These are phyloP conservation scores for Dothiorella sarmentorum DNA, from an alignment of 2,329 filamentous ascomycete species.

Conservation along the genomic window DNA sequence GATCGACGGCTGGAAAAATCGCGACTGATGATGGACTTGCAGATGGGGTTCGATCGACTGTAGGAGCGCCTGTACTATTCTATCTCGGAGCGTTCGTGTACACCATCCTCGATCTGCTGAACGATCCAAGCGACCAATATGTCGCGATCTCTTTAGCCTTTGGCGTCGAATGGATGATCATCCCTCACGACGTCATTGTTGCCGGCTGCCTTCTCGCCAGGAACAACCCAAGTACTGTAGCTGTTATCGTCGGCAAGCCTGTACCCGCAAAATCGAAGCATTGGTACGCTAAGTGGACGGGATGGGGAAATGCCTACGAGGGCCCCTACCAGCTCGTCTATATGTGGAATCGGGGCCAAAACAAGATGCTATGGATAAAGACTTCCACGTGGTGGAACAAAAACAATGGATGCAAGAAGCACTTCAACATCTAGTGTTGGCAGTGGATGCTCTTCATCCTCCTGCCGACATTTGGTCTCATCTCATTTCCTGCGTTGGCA, in stretches of 20 bases:
- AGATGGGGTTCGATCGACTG: slow-evolving; percentile 10
- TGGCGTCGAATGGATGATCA: slow-evolving; percentile 32
- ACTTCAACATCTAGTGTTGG: background rate
- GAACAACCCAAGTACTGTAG: slow-evolving; percentile 27
- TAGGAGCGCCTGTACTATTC: slow-evolving; percentile 19
- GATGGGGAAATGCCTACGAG: slow-evolving; percentile 11
- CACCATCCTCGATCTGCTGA: slow-evolving; percentile 12
- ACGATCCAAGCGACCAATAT: slow-evolving; percentile 23
- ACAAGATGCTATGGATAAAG: background rate
- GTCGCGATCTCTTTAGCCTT: slow-evolving; percentile 29
- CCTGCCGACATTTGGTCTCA: slow-evolving; percentile 3
- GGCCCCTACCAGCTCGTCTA: slow-evolving; percentile 15
- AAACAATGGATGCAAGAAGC: background rate
- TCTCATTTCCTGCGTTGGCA: slow-evolving; percentile 11
- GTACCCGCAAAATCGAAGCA: background rate
- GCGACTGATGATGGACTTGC: slow-evolving; percentile 16
- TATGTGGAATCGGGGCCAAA: slow-evolving; percentile 12
- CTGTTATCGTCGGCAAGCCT: slow-evolving; percentile 5
- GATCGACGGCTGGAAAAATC: slow-evolving; percentile 20
- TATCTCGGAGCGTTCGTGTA: slow-evolving; percentile 18
- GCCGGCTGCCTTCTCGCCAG: slow-evolving; percentile 29
- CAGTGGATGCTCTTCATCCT: background rate
- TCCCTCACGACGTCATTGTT: slow-evolving; percentile 31
- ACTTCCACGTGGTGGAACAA: background rate
- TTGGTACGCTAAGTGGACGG: background rate